Evolutionary conservation across 75 land plant genomes (phyloP).

Genomic region (Chamaecyparis obtusa): DNA sequence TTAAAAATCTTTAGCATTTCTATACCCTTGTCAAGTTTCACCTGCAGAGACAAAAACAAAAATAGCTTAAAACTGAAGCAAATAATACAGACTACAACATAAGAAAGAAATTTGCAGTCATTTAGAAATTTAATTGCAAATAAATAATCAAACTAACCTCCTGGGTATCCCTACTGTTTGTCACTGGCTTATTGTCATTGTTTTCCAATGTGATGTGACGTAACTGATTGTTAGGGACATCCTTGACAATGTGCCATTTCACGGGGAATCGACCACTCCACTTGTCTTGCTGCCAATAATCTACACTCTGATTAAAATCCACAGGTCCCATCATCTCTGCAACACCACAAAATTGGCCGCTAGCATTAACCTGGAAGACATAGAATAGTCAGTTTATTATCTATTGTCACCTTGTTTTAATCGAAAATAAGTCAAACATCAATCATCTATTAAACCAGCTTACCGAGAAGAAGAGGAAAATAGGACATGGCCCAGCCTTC

Average conservation of each 20-base stretch:
- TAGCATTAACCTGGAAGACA: constrained; percentile 57
- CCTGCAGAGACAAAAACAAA: constrained; percentile 26
- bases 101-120: background rate
- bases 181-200: constrained; percentile 71
- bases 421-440: background rate
- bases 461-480: constrained; percentile 93
- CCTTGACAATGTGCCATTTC: constrained; percentile 74
- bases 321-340: constrained; percentile 73
- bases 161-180: constrained; percentile 64
- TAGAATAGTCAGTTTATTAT: background rate
- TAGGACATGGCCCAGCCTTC: constrained; percentile 69
- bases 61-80: background rate
- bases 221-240: constrained; percentile 63
- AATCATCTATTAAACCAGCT: background rate
- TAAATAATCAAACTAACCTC: constrained; percentile 24
- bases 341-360: constrained; percentile 74
- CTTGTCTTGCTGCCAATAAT: constrained; percentile 78
- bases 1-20: constrained; percentile 73
- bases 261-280: constrained; percentile 68
- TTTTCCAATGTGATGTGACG: constrained; percentile 70
- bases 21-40: constrained; percentile 44
- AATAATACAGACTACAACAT: background rate
- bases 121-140: background rate
- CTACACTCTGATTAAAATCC: constrained; percentile 60
- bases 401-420: background rate